phyloP scores from a whole-genome alignment of 1,284 basidiomycete genomes.

The Pyrrhoderma lamaoense region DNA sequence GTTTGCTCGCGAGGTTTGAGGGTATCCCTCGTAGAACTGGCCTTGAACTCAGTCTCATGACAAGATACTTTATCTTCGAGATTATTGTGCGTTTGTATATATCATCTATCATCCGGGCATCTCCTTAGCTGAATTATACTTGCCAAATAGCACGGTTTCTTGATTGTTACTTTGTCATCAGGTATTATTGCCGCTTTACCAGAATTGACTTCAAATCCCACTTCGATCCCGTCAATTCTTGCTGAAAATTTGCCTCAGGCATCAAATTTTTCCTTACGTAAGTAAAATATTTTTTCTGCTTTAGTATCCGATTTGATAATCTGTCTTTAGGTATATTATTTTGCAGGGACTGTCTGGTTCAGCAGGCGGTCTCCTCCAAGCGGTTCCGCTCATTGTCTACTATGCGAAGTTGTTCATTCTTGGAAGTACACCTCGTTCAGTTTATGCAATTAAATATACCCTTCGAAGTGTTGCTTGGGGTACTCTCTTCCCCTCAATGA shows the following conservation, averaged over 20 bases:
- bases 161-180: slow-evolving; percentile 77
- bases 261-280: slow-evolving; percentile 83
- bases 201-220: slow-evolving; percentile 52
- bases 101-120: too few relatives aligned
- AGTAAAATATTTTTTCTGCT: neutral
- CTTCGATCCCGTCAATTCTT: slow-evolving; percentile 56
- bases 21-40: slow-evolving; percentile 77
- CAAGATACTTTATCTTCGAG: slow-evolving; percentile 88
- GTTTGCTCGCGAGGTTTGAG: slow-evolving; percentile 70
- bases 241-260: slow-evolving; percentile 75
- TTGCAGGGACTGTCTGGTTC: slow-evolving; percentile 70
- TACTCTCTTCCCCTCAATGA: slow-evolving; percentile 70
- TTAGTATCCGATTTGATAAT: neutral
- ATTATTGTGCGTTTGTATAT: slow-evolving; percentile 65
- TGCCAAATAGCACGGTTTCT: slow-evolving; percentile 88
- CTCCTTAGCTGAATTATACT: neutral
- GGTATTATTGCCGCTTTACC: slow-evolving; percentile 72
- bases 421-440: slow-evolving; percentile 84
- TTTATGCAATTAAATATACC: slow-evolving; percentile 73
- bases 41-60: slow-evolving; percentile 88
- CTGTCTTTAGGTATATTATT: slow-evolving; percentile 45
- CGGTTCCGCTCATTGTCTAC: slow-evolving; percentile 72
- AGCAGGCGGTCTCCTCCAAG: slow-evolving; percentile 76
- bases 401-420: slow-evolving; percentile 82
- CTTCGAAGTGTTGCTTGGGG: slow-evolving; percentile 74